Evolutionary conservation across 805 yeast species (phyloP).

Genomic region (Ogataea ganodermae): DNA sequence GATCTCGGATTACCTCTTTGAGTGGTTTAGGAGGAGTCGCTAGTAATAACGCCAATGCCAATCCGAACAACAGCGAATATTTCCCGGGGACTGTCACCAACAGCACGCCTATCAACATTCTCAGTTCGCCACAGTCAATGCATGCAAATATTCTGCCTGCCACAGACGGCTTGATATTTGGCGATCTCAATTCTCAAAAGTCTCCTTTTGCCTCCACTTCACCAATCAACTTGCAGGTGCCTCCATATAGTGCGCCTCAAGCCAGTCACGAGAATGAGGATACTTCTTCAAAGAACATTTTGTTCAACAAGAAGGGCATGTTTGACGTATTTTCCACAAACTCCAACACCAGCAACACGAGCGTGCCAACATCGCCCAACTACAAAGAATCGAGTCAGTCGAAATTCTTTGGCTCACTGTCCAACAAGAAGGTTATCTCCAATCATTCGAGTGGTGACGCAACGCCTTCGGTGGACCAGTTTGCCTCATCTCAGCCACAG

Average conservation of each 20-base stretch:
- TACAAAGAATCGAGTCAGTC: constrained; percentile 20
- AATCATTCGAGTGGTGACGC: constrained; percentile 14
- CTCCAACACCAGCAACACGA: constrained; percentile 21
- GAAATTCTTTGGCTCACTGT: constrained; percentile 24
- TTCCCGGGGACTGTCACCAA: not conserved
- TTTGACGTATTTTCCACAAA: constrained; percentile 22
- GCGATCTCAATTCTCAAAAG: constrained; percentile 20
- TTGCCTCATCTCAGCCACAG: constrained; percentile 6
- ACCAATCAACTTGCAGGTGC: constrained; percentile 16
- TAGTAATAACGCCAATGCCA: not conserved
- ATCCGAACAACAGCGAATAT: constrained; percentile 1
- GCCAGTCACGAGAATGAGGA: constrained; percentile 16
- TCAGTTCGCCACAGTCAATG: constrained; percentile 10
- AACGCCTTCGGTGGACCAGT: constrained; percentile 11
- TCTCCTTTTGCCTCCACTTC: constrained; percentile 21
- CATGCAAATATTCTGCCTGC: constrained; percentile 4
- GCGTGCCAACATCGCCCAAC: constrained; percentile 25
- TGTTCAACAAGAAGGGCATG: constrained; percentile 18
- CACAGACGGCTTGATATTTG: constrained; percentile 12
- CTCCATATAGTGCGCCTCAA: constrained; percentile 7
- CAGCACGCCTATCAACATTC: constrained; percentile 8
- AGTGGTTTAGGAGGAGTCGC: not conserved
- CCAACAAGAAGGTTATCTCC: constrained; percentile 16
- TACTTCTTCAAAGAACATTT: constrained; percentile 7
- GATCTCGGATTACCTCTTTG: constrained; percentile 6